A percentile compares a stretch with the other conserved stretches of the same genome.
Conservation (phyloP, 2,329 filamentous ascomycete species). For the Xylaria polymorpha region DNA sequence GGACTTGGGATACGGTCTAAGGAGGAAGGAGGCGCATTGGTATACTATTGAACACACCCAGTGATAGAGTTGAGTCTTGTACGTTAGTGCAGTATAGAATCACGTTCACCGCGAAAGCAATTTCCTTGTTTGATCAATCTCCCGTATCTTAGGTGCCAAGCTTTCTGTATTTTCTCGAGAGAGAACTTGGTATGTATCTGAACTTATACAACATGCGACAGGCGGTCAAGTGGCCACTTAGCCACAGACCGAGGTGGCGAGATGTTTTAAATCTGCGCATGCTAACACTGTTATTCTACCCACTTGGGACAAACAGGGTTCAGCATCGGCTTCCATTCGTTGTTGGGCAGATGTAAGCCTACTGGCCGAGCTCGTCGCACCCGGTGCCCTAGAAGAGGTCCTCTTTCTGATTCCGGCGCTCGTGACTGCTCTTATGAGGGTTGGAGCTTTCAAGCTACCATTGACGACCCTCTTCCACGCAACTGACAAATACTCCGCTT, state of each 20-base stretch:
- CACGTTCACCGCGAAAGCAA: conserved; percentile 1
- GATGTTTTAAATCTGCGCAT: conserved; percentile 27
- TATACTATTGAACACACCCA: background rate
- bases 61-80: conserved; percentile 3
- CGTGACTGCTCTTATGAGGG: conserved; percentile 50
- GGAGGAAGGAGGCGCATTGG: background rate
- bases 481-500: conserved; percentile 47
- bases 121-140: conserved; percentile 4
- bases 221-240: conserved; percentile 35
- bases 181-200: conserved; percentile 33
- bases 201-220: conserved; percentile 36
- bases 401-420: conserved; percentile 27
- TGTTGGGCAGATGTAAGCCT: conserved; percentile 24
- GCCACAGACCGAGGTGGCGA: conserved; percentile 25
- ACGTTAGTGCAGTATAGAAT: background rate
- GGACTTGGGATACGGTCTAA: background rate
- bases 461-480: conserved; percentile 56
- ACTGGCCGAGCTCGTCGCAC: conserved; percentile 23
- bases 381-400: conserved; percentile 6
- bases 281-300: conserved; percentile 36
- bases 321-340: conserved; percentile 28
- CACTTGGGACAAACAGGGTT: conserved; percentile 39
- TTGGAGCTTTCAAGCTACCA: conserved; percentile 64
- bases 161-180: conserved; percentile 28
- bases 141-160: conserved; percentile 15